Percentiles rank a stretch among this genome's conserved stretches.
Conservation (phyloP, 176 grass and related monocot species). For the Ampelocalamus luodianensis region DNA sequence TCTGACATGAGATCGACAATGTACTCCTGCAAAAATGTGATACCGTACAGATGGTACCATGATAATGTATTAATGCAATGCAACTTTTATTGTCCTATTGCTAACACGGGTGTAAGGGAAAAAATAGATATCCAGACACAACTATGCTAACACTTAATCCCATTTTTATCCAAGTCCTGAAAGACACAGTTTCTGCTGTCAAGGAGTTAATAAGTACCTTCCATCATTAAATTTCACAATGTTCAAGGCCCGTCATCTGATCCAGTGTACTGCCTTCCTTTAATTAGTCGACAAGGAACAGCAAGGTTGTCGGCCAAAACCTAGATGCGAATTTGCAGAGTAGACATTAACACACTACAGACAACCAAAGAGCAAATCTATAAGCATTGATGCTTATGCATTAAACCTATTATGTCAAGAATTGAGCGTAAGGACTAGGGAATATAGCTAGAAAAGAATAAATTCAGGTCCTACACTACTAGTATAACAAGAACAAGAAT, state of each 20-base stretch:
- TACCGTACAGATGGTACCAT: not conserved
- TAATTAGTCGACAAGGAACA: conserved; percentile 84
- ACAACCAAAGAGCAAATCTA: conserved; percentile 18
- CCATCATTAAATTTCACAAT: conserved; percentile 96
- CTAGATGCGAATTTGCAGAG: conserved; percentile 47
- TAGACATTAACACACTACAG: conserved; percentile 29
- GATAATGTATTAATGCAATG: conserved; percentile 22
- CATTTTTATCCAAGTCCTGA: not conserved
- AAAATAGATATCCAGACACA: not conserved
- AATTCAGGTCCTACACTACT: conserved; percentile 8
- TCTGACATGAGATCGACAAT: conserved; percentile 97
- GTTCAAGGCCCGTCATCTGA: conserved; percentile 94
- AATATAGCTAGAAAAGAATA: conserved; percentile 15
- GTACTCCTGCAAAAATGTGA: conserved; percentile 72
- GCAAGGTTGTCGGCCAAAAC: conserved; percentile 86
- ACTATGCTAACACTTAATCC: conserved; percentile 1
- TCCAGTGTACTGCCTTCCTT: conserved; percentile 92
- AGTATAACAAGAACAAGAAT: conserved; percentile 27
- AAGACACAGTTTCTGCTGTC: not conserved
- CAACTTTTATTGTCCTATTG: conserved; percentile 12
- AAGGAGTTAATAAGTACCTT: conserved; percentile 63
- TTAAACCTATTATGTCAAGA: not conserved
- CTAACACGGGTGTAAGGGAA: not conserved
- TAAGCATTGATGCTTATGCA: not conserved
- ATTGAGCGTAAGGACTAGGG: not conserved